Evolutionary conservation across 106 monocot genomes (phyloP).

Genomic region (Xerophyta viscosa): DNA sequence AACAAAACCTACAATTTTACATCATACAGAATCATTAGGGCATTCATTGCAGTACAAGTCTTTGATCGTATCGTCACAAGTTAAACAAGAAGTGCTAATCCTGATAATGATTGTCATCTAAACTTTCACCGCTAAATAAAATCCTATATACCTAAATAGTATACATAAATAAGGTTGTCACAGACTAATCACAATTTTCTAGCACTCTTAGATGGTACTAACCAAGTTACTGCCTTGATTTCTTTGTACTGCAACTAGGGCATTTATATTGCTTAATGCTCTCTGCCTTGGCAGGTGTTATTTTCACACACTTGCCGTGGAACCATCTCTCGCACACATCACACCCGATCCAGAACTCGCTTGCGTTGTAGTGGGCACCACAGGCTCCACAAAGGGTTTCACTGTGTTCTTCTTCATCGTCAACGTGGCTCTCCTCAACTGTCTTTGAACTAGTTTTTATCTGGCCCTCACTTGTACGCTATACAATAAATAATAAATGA

Average conservation of each 20-base stretch:
- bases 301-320: conserved; percentile 70
- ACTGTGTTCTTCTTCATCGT: conserved; percentile 66
- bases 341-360: conserved; percentile 71
- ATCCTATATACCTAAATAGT: too few species aligned
- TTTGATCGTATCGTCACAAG: too few species aligned
- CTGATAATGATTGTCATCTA: too few species aligned
- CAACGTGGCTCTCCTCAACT: conserved; percentile 33
- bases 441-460: conserved; percentile 29
- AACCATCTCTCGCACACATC: conserved; percentile 72
- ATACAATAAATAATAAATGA: too few species aligned
- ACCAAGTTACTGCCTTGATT: conserved; percentile 33
- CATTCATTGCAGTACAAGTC: too few species aligned
- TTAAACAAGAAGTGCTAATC: too few species aligned
- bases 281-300: conserved; percentile 73
- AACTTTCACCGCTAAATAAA: too few species aligned
- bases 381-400: conserved; percentile 58
- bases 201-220: too few species aligned
- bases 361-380: conserved; percentile 40
- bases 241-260: conserved; percentile 51
- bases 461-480: conserved; percentile 22
- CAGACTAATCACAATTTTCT: too few species aligned
- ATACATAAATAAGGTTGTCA: too few species aligned
- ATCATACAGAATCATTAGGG: too few species aligned
- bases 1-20: too few species aligned
- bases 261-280: conserved; percentile 70